A percentile compares a stretch with the other conserved stretches of the same genome.
phyloP scores from a whole-genome alignment of 1,139 yeast species.

The Yarrowia galli region DNA sequence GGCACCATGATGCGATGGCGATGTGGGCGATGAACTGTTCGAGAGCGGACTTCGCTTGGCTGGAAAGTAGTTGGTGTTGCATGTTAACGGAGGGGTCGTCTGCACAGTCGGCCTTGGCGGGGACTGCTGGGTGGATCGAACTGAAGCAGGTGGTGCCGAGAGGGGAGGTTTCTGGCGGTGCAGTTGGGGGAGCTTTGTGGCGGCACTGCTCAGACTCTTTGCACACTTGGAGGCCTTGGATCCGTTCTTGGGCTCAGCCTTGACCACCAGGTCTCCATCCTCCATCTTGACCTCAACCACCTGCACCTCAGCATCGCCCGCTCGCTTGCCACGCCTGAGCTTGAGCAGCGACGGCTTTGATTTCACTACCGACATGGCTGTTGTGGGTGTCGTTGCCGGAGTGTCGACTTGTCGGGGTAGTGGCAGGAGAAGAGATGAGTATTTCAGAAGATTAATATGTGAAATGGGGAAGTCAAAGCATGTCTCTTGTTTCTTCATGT shows the following conservation, averaged over 20 bases:
- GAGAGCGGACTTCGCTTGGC: constrained; percentile 15
- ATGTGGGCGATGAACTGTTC: constrained; percentile 24
- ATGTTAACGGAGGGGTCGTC: constrained; percentile 13
- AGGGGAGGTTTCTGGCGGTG: background rate
- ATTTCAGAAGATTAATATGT: constrained; percentile 9
- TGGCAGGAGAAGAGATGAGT: constrained; percentile 15
- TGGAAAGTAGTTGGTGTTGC: constrained; percentile 22
- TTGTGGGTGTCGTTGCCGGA: background rate
- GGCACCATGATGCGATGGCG: constrained; percentile 2
- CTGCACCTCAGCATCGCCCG: constrained; percentile 8
- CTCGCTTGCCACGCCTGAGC: constrained; percentile 25
- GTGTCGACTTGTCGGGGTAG: constrained; percentile 16
- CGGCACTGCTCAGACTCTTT: constrained; percentile 2
- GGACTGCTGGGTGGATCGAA: constrained; percentile 5
- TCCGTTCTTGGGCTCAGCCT: constrained; percentile 15
- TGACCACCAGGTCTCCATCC: constrained; percentile 18
- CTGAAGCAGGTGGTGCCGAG: background rate
- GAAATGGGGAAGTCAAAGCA: constrained; percentile 14
- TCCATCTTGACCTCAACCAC: constrained; percentile 33
- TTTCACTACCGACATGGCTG: constrained; percentile 19
- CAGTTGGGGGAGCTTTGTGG: background rate
- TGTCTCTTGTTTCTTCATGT: background rate
- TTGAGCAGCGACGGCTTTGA: constrained; percentile 31
- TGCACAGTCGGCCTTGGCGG: constrained; percentile 17
- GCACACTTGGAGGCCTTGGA: constrained; percentile 19